Percentiles rank a stretch among this genome's conserved stretches.
Evolutionary conservation across 2,329 filamentous ascomycete genomes (phyloP).

Genomic region (Ceratocystiopsis minuta): DNA sequence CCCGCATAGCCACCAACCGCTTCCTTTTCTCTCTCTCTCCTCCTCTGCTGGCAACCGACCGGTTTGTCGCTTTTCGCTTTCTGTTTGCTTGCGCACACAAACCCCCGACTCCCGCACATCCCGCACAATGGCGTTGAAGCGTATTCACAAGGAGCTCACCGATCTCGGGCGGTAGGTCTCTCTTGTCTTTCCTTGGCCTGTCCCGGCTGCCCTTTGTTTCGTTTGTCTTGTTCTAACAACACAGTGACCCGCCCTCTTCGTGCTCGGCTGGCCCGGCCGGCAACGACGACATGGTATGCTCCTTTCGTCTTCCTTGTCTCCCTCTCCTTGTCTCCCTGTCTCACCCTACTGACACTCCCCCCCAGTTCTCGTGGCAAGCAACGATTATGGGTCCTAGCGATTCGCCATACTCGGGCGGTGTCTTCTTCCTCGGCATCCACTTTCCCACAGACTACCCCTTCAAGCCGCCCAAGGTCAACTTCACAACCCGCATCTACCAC

Average conservation of each 20-base stretch:
- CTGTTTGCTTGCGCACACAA: too few species aligned
- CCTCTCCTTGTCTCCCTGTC: neutral
- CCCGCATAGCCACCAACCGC: neutral
- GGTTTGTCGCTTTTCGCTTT: neutral
- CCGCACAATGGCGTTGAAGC: conserved; percentile 74
- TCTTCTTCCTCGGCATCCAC: conserved; percentile 97
- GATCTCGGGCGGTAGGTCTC: conserved; percentile 61
- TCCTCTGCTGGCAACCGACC: neutral
- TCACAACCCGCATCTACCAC: conserved; percentile 98
- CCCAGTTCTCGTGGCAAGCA: conserved; percentile 98
- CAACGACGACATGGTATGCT: conserved; percentile 83
- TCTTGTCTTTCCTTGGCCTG: neutral
- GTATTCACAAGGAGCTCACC: conserved; percentile 87
- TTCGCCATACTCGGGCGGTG: conserved; percentile 92
- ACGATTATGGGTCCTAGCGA: conserved; percentile 99
- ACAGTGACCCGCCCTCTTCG: conserved; percentile 90
- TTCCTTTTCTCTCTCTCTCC: neutral
- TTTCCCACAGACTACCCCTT: conserved; percentile 99
- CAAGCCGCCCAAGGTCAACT: conserved; percentile 99
- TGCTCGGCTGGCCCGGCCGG: conserved; percentile 95
- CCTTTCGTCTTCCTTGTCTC: too few species aligned
- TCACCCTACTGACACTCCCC: too few species aligned
- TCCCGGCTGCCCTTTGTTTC: neutral
- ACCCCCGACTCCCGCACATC: conserved; percentile 10
- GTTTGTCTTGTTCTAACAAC: too few species aligned